Base-by-base conservation (phyloP, 2,329 filamentous ascomycete species). In the Teratosphaeria gauchensis region DNA sequence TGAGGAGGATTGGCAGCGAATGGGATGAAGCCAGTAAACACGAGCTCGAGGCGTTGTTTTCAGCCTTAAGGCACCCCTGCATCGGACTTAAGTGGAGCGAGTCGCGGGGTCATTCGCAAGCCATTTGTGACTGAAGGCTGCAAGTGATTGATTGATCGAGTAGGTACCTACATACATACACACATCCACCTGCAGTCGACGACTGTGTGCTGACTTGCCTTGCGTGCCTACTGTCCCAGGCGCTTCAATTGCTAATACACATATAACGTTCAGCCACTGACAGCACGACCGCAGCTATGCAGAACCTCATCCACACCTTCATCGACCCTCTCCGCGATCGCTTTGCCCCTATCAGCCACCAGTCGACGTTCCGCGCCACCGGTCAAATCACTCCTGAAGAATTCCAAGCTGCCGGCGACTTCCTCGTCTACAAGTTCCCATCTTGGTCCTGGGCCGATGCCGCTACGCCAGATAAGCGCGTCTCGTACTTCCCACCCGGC, bases 371-470 rank as follows among this genome's bases (percentile, higher is more conserved):
- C 77, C 89, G 92, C 68, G 83, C 84, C 68, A 96, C 92, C 4
- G 94, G 94, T 65, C 89, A 97, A 78, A 94, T 99, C 76, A 97
- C 92, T 0, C 92, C 92, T 19, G 92, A 96, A 71, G 94, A 99
- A 80, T 99, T 99, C 75, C 82, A 96, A 55, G 87, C 89, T 3
- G 94, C 94, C 3, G 94, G 94, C 68, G 94, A 99, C 78, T 99
- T 97, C 74, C 85, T 99, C 42, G 92, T 96, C 70, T 96, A 95
- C 85, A 97, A 96, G 79, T 99, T 99, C 77, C 94, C 92, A 8
- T 95, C 92, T 59, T 99, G 94, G 94, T 88, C 90, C 55, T 99
- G 94, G 94, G 86, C 88, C 64, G 90, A 94, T 68, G 92, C 92
- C 65, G 89, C 92, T 58, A 84, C 86, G n/a, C 83, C 86, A 1